phyloP scores from a whole-genome alignment of 306 rosid genomes.

The Cucumis hystrix region DNA sequence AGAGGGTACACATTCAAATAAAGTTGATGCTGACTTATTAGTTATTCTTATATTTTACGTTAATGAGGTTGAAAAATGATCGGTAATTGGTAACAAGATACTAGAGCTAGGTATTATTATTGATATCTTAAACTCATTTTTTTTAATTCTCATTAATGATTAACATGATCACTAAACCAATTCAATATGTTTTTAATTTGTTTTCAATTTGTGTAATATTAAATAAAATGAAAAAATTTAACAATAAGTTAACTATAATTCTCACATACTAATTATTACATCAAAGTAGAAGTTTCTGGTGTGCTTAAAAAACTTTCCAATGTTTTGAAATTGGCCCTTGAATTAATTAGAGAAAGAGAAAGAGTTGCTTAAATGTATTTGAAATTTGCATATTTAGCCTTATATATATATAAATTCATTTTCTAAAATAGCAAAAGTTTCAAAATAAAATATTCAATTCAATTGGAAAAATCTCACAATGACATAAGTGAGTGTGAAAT shows the following conservation, averaged over 20 bases:
- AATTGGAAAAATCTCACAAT: background rate
- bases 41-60: background rate
- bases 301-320: background rate
- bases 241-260: background rate
- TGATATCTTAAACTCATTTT: too few species aligned
- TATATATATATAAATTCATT: too few species aligned
- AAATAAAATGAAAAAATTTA: background rate
- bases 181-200: too few species aligned
- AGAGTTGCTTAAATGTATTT: background rate
- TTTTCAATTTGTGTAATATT: too few species aligned
- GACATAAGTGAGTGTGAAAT: background rate
- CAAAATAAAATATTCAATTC: background rate
- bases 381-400: background rate
- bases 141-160: too few species aligned
- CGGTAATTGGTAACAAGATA: background rate
- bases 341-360: background rate
- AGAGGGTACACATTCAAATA: background rate
- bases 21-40: background rate
- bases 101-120: too few species aligned
- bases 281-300: background rate
- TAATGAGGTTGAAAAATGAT: background rate
- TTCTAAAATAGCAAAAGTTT: background rate
- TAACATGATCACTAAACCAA: too few species aligned
- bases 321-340: background rate
- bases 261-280: background rate